Evolutionary conservation across 2,329 filamentous ascomycete species (phyloP).

Genomic region (Harringtonia lauricola): DNA sequence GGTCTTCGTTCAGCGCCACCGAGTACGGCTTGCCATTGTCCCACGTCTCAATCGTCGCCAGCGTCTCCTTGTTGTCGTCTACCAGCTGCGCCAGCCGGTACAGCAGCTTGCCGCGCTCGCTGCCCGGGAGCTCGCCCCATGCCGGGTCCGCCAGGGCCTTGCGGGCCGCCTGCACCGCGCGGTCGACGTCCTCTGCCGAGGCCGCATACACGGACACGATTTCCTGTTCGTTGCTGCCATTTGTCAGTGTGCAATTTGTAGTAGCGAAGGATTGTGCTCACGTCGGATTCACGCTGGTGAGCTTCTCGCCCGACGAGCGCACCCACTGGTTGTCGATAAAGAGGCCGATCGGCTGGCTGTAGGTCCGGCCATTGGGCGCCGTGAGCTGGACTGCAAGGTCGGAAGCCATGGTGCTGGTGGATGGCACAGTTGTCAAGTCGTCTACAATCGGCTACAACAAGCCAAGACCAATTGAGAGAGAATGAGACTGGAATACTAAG

Average conservation of each 20-base stretch:
- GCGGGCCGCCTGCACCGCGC: slow-evolving; percentile 58
- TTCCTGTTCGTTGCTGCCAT: slow-evolving; percentile 42
- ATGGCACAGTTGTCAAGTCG: slow-evolving; percentile 73
- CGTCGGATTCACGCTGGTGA: no score
- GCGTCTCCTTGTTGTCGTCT: slow-evolving; percentile 15
- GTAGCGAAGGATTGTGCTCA: no score
- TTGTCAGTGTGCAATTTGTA: no score
- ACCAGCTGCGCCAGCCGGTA: slow-evolving; percentile 30
- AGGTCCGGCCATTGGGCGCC: background rate
- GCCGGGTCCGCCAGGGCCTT: slow-evolving; percentile 55
- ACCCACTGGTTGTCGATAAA: no score
- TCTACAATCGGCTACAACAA: no score
- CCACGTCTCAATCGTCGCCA: slow-evolving; percentile 29
- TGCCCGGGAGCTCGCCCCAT: slow-evolving; percentile 70
- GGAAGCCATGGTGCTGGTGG: no score
- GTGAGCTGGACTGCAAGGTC: background rate
- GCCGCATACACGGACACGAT: background rate
- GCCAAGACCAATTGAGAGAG: no score
- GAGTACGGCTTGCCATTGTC: slow-evolving; percentile 19
- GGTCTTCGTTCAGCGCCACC: slow-evolving; percentile 30
- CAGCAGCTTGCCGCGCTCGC: slow-evolving; percentile 43
- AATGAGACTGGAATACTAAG: no score
- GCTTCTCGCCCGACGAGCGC: no score
- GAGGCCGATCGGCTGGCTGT: background rate
- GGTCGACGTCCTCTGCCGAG: slow-evolving; percentile 41